These are phyloP conservation scores for Moelleriella libera DNA, from an alignment of 2,329 filamentous ascomycete genomes.

Conservation along the genomic window DNA sequence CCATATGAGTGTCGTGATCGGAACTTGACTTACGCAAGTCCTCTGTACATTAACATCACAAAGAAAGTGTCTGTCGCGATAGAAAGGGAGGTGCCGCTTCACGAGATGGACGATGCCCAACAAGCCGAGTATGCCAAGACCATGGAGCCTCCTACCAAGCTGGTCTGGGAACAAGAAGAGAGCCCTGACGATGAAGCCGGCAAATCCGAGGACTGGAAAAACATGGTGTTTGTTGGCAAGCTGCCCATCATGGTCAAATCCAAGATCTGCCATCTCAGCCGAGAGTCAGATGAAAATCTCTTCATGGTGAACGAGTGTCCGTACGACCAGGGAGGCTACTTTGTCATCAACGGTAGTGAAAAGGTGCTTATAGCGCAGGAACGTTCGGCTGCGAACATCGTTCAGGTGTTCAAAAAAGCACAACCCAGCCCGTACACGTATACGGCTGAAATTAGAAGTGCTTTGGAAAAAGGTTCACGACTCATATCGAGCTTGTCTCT, in stretches of 20 bases:
- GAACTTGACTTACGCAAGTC: slow-evolving; percentile 89
- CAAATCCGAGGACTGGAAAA: slow-evolving; percentile 41
- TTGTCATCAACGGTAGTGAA: slow-evolving; percentile 97
- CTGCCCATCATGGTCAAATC: slow-evolving; percentile 98
- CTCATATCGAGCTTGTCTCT: slow-evolving; percentile 87
- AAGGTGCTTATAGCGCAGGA: slow-evolving; percentile 98
- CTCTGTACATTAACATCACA: slow-evolving; percentile 77
- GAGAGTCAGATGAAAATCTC: slow-evolving; percentile 70
- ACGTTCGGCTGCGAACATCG: slow-evolving; percentile 93
- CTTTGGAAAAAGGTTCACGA: slow-evolving; percentile 88
- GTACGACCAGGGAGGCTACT: slow-evolving; percentile 96
- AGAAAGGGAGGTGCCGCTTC: slow-evolving; percentile 52
- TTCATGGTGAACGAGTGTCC: slow-evolving; percentile 93
- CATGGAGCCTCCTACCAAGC: slow-evolving; percentile 41
- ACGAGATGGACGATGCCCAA: slow-evolving; percentile 56
- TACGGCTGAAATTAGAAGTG: slow-evolving; percentile 90
- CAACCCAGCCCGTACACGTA: slow-evolving; percentile 84
- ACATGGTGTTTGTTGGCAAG: slow-evolving; percentile 84
- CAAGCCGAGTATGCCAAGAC: slow-evolving; percentile 38
- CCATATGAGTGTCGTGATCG: slow-evolving; percentile 92
- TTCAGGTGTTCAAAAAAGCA: slow-evolving; percentile 98
- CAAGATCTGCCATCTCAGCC: slow-evolving; percentile 80
- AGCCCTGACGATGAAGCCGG: slow-evolving; percentile 33
- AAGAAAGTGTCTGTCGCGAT: slow-evolving; percentile 75
- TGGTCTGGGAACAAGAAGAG: slow-evolving; percentile 48